Base-by-base conservation (phyloP, 2,329 filamentous ascomycete species). In the Aureobasidium pullulans region DNA sequence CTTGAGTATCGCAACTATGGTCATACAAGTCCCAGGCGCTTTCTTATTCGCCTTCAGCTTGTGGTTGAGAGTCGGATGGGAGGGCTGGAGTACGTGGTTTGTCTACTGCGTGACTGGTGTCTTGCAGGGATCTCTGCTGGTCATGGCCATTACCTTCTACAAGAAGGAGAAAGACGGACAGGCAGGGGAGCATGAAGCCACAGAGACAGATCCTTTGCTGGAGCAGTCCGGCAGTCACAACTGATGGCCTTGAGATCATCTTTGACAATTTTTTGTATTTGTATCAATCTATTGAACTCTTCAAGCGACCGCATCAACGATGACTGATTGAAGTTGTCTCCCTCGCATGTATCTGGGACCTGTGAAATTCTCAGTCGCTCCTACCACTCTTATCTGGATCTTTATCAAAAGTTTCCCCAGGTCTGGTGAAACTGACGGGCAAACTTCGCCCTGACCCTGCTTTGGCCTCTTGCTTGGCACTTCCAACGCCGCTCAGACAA, bases 1-100 rank as follows among this genome's bases (percentile, higher is more conserved):
- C 71, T 76, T 99, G 66, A 96, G 90, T 68, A 94, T 99, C 60
- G 87, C 90, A 4, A 97, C 96, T 88, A 97, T 99, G 92, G 88
- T 89, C 70, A 96, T 99, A 36, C 94, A 99, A 73, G 96, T 93
- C 0, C 94, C 94, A 0, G 94, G 94, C 0, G 91, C 90, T 61
- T 86, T 96, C 66, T 76, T 99, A 6, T 97, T 96, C 75, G 91
- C 93, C 0, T 86, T 82, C 11, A 96, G 91, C 71, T 76, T 99
- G 44, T 70, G 64, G 57, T 59, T 83, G 7, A 83, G 94, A 47
- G 80, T 96, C 19, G 94, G 94, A 0, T 80, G 79, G 67, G 84
- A 82, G 36, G 93, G 93, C 0, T 99, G 94, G 94, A 96, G 92
- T 73, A 90, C 91, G 0, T 99, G 94, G 94, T 86, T 90, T 9